A percentile compares a stretch with the other conserved stretches of the same genome.
These are phyloP conservation scores for Candida glucosophila DNA, from an alignment of 1,139 yeast species.

Conservation along the genomic window DNA sequence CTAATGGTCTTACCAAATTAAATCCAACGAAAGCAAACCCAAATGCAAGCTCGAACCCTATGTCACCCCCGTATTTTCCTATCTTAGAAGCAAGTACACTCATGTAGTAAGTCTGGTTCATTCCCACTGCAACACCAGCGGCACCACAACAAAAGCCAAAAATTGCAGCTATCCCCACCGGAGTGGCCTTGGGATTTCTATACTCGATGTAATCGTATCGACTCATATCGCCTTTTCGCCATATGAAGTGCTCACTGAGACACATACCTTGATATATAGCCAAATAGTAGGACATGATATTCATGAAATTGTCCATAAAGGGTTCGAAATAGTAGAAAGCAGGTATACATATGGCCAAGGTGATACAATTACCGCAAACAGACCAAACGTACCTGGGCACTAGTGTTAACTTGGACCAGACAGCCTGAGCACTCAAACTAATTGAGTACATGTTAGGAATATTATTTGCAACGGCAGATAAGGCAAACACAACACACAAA, in stretches of 20 bases:
- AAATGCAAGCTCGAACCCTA: constrained; percentile 20
- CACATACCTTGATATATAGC: constrained; percentile 21
- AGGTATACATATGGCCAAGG: constrained; percentile 22
- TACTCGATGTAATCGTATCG: constrained; percentile 17
- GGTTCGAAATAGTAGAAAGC: constrained; percentile 21
- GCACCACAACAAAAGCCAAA: constrained; percentile 18
- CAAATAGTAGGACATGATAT: constrained; percentile 21
- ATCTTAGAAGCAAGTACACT: constrained; percentile 18
- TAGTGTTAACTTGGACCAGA: constrained; percentile 19
- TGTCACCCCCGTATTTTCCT: constrained; percentile 16
- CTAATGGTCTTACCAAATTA: constrained; percentile 17
- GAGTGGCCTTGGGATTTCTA: constrained; percentile 12
- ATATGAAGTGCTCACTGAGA: constrained; percentile 19
- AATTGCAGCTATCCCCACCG: constrained; percentile 20
- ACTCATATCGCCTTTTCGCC: constrained; percentile 14
- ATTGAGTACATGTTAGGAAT: constrained; percentile 23
- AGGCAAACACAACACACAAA: constrained; percentile 20
- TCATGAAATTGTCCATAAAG: constrained; percentile 22
- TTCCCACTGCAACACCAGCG: constrained; percentile 19
- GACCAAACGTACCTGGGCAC: constrained; percentile 25
- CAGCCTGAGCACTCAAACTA: constrained; percentile 19
- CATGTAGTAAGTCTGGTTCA: constrained; percentile 23
- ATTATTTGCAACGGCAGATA: constrained; percentile 21
- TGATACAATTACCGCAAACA: constrained; percentile 17
- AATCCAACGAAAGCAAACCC: constrained; percentile 18